Base-by-base conservation (phyloP, 805 yeast genomes). In the Suhomyces sp. region DNA sequence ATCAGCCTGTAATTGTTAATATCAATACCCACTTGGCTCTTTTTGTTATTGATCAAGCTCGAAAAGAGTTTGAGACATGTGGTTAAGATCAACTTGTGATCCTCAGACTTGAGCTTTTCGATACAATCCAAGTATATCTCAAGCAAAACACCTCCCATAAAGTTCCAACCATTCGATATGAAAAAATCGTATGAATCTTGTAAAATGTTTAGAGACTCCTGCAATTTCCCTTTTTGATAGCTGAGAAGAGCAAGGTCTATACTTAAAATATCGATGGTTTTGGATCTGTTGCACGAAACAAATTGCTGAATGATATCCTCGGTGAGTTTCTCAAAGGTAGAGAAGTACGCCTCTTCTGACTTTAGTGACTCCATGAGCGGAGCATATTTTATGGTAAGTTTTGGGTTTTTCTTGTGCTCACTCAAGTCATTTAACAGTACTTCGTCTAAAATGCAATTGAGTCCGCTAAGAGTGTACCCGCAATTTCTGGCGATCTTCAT, bases 221-320 rank as follows among this genome's bases (percentile, higher is more conserved):
- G 76, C 58, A 81, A 86, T 31, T 87, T 76, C 3, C 78, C 69
- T 27, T 74, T 70, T 57, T 81, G 82, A 62, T 81, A 85, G 53
- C 86, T 84, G 15, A 90, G 67, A 9, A 87, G 63, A 0, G 96
- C 97, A 49, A 90, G 76, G 56, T 93, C 97, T 6, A 89, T 81
- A 1, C 92, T 84, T 13, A 94, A 72, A 4, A 85, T 74, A 60
- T 88, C 92, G 6, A 87, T 84, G 0, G 89, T 78, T 55, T 93
- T 78, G 13, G 83, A 78, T 51, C 89, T 75, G 13, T 65, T 67
- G 2, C 87, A 79, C 0, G 63, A 56, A 4, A 79, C 75, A 56
- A 80, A 86, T 44, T 80, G 80, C 15, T 71, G 69, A 15, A 85
- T 80, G 0, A 85, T 80, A 0, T 72, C 66, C 50, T 81, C 82